phyloP scores from a whole-genome alignment of 208 protist species.

The Trypanosoma melophagium region DNA sequence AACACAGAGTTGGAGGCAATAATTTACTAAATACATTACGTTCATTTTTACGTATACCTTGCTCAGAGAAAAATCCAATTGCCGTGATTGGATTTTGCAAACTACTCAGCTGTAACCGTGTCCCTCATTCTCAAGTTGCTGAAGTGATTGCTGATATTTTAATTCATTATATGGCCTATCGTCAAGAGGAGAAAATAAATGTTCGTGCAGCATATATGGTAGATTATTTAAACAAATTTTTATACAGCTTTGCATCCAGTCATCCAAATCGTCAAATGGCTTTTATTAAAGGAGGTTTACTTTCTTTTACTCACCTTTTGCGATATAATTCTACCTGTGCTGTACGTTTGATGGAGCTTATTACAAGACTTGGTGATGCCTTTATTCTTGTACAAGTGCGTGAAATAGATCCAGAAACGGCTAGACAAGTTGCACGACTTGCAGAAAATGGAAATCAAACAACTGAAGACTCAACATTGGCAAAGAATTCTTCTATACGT shows the following conservation, averaged over 20 bases:
- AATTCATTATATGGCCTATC: conserved; percentile 48
- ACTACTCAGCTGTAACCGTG: conserved; percentile 84
- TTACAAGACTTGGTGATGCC: conserved; percentile 68
- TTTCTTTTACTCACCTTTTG: conserved; percentile 60
- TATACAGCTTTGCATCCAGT: conserved; percentile 81
- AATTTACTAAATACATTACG: conserved; percentile 54
- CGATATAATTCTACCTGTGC: conserved; percentile 35
- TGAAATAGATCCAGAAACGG: conserved; percentile 83
- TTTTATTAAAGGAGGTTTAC: conserved; percentile 59
- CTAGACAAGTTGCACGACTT: conserved; percentile 26
- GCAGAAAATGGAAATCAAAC: conserved; percentile 6
- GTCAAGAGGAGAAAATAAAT: conserved; percentile 22
- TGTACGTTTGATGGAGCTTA: conserved; percentile 49
- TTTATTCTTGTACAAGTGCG: conserved; percentile 76
- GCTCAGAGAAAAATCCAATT: conserved; percentile 42
- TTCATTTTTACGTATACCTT: conserved; percentile 42
- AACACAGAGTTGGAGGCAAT: conserved; percentile 78
- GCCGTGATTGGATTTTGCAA: conserved; percentile 79
- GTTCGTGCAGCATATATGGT: conserved; percentile 44
- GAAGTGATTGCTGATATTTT: conserved; percentile 67
- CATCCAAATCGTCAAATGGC: conserved; percentile 64
- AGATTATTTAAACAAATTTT: conserved; percentile 72
- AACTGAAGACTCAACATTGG: conserved; percentile 22
- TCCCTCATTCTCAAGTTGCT: conserved; percentile 50
- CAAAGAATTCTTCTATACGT: conserved; percentile 29